A percentile compares a stretch with the other conserved stretches of the same genome.
These are phyloP conservation scores for Sisymbrium irio DNA, from an alignment of 345 rosid genomes.

Conservation along the genomic window DNA sequence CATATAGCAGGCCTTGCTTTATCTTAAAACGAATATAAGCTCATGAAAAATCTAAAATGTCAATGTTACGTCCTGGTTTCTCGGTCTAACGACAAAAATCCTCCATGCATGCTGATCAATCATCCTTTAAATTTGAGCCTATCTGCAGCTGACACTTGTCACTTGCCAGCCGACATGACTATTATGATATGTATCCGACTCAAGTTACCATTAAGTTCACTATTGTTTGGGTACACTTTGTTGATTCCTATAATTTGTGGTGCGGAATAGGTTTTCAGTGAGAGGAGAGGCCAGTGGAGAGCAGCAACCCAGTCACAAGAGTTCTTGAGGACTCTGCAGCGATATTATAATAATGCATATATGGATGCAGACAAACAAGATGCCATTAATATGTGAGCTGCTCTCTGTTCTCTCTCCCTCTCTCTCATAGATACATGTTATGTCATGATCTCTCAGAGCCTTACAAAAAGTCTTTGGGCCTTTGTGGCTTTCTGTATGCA, in stretches of 20 bases:
- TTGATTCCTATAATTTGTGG: slow-evolving; percentile 23
- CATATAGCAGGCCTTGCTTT: background rate
- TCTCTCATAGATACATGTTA: slow-evolving; percentile 14
- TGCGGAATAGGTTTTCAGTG: slow-evolving; percentile 70
- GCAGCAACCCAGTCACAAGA: slow-evolving; percentile 99
- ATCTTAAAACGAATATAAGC: background rate
- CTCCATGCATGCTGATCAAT: slow-evolving; percentile 2
- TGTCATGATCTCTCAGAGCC: slow-evolving; percentile 12
- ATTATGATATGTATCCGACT: background rate
- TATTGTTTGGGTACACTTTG: slow-evolving; percentile 7
- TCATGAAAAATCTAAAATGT: background rate
- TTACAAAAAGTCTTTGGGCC: background rate
- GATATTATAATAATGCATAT: slow-evolving; percentile 93
- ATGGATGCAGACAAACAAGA: slow-evolving; percentile 95
- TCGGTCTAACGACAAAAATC: background rate
- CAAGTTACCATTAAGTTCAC: slow-evolving; percentile 5
- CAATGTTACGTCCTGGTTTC: background rate
- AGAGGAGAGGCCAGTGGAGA: slow-evolving; percentile 97
- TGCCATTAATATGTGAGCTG: slow-evolving; percentile 85
- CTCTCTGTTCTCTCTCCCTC: slow-evolving; percentile 22
- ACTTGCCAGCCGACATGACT: background rate
- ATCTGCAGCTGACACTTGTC: background rate
- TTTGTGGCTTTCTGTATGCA: slow-evolving; percentile 34
- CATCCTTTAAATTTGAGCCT: background rate
- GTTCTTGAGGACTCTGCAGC: slow-evolving; percentile 93